Percentiles rank a stretch among this genome's conserved stretches.
Evolutionary conservation across 495 filamentous ascomycete species (phyloP).

Genomic region (Coniosporium apollinis): DNA sequence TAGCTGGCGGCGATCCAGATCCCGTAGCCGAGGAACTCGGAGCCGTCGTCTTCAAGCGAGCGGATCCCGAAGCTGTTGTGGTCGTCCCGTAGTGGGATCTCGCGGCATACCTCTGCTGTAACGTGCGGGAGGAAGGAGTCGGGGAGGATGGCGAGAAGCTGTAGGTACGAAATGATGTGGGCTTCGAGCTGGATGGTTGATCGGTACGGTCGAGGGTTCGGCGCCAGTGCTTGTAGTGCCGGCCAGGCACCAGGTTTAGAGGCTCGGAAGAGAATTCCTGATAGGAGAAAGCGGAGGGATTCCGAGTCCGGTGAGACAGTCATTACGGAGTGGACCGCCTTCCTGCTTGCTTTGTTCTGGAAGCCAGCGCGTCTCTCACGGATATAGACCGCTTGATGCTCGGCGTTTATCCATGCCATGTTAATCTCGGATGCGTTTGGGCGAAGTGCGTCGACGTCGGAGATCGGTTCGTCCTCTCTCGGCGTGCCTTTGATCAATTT

Average conservation of each 20-base stretch:
- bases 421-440: neutral
- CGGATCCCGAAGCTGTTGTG: slow-evolving; percentile 25
- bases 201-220: slow-evolving; percentile 16
- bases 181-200: slow-evolving; percentile 12
- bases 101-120: slow-evolving; percentile 13
- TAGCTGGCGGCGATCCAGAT: slow-evolving; percentile 20
- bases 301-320: too few relatives aligned
- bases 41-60: slow-evolving; percentile 18
- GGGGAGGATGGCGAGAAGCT: slow-evolving; percentile 17
- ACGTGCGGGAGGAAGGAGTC: slow-evolving; percentile 8
- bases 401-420: neutral
- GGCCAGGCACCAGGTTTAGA: slow-evolving; percentile 4
- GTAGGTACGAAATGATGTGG: slow-evolving; percentile 16
- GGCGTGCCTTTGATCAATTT: slow-evolving; percentile 4
- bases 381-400: slow-evolving; percentile 1
- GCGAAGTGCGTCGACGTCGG: neutral
- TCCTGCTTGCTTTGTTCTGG: too few relatives aligned
- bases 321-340: too few relatives aligned
- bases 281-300: slow-evolving; percentile 13
- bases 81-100: slow-evolving; percentile 11
- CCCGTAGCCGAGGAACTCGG: slow-evolving; percentile 24
- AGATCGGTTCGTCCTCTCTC: neutral
- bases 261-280: slow-evolving; percentile 12
- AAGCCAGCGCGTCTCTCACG: too few relatives aligned
- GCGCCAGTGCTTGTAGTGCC: slow-evolving; percentile 8